These are phyloP conservation scores for Hymenotorrendiella dingleyae DNA, from an alignment of 2,329 filamentous ascomycete genomes.

Conservation along the genomic window DNA sequence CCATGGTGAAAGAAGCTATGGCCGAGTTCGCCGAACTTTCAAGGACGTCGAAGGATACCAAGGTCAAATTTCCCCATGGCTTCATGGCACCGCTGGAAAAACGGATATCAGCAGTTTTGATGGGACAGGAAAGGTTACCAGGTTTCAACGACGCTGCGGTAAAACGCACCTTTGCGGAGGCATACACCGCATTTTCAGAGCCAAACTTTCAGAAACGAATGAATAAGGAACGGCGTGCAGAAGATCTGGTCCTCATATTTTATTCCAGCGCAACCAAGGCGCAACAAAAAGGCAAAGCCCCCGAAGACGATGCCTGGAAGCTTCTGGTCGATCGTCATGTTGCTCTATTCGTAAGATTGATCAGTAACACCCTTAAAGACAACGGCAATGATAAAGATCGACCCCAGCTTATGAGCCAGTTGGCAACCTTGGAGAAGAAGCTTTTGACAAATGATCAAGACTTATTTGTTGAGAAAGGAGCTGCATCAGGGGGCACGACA, in stretches of 20 bases:
- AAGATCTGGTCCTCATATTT: slow-evolving; percentile 92
- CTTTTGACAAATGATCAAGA: slow-evolving; percentile 91
- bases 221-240: slow-evolving; percentile 88
- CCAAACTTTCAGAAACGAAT: slow-evolving; percentile 82
- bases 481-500: slow-evolving; percentile 54
- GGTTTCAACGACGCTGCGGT: slow-evolving; percentile 88
- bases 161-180: slow-evolving; percentile 90
- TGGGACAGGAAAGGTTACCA: slow-evolving; percentile 74
- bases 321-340: slow-evolving; percentile 89
- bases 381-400: slow-evolving; percentile 81
- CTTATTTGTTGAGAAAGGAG: slow-evolving; percentile 57
- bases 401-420: slow-evolving; percentile 72
- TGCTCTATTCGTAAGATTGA: slow-evolving; percentile 84
- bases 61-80: slow-evolving; percentile 64
- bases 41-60: slow-evolving; percentile 62
- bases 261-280: slow-evolving; percentile 93
- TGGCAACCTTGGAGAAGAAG: slow-evolving; percentile 85
- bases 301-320: slow-evolving; percentile 85
- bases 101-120: slow-evolving; percentile 41
- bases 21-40: slow-evolving; percentile 71
- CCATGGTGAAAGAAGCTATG: slow-evolving; percentile 75
- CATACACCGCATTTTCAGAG: slow-evolving; percentile 89
- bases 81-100: slow-evolving; percentile 62
- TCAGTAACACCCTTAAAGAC: slow-evolving; percentile 72
- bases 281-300: slow-evolving; percentile 67